Evolutionary conservation across 345 rosid species (phyloP).

Genomic region (Clausena lansium): DNA sequence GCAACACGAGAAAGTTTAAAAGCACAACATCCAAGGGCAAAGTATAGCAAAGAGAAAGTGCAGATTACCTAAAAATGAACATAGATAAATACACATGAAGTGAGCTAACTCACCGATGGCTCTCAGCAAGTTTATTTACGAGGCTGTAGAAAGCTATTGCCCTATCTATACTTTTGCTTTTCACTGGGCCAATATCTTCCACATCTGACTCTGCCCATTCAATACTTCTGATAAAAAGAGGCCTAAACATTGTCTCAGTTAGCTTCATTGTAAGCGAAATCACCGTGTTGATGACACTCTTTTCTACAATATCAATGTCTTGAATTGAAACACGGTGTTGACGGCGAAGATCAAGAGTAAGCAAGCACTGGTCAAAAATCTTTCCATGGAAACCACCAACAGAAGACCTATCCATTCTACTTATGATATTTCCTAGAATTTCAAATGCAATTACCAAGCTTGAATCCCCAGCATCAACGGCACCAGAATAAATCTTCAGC

Average conservation of each 20-base stretch:
- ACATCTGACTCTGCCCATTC: slow-evolving; percentile 79
- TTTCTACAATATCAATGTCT: slow-evolving; percentile 63
- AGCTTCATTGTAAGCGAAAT: slow-evolving; percentile 81
- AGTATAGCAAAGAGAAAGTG: neutral
- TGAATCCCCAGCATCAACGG: slow-evolving; percentile 71
- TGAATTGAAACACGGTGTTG: slow-evolving; percentile 54
- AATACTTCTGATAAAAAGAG: slow-evolving; percentile 72
- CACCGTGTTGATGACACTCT: slow-evolving; percentile 59
- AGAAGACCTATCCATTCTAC: slow-evolving; percentile 74
- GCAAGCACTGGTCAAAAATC: slow-evolving; percentile 80
- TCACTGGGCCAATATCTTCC: slow-evolving; percentile 41
- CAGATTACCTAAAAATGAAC: neutral
- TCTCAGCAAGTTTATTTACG: slow-evolving; percentile 76
- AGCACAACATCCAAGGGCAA: neutral
- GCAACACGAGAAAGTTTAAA: neutral
- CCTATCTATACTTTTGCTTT: slow-evolving; percentile 49
- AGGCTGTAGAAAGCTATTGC: slow-evolving; percentile 74
- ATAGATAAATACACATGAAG: neutral
- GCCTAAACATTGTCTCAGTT: slow-evolving; percentile 90
- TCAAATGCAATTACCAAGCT: slow-evolving; percentile 70
- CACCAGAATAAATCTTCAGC: slow-evolving; percentile 56
- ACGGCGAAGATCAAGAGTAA: slow-evolving; percentile 80
- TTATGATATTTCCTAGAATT: slow-evolving; percentile 61
- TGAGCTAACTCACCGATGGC: slow-evolving; percentile 59
- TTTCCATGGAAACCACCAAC: slow-evolving; percentile 55